Evolutionary conservation across 2,329 filamentous ascomycete genomes (phyloP).

Genomic region (Clarireedia hainanense): DNA sequence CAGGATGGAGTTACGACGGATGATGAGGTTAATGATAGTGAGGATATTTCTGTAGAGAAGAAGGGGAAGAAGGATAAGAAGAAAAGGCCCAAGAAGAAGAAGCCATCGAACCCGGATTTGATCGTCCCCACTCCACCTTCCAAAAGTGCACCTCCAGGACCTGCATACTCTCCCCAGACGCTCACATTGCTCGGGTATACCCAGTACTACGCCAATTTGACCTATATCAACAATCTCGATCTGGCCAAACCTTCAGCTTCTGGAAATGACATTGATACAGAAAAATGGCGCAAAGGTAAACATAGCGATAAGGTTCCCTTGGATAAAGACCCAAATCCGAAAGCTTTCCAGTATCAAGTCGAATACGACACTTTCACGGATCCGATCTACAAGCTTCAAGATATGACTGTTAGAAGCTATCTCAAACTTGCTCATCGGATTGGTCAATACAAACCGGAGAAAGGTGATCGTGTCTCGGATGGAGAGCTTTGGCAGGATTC

Average conservation of each 20-base stretch:
- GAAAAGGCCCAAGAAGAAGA: constrained; percentile 41
- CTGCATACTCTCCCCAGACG: constrained; percentile 81
- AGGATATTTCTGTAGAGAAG: constrained; percentile 32
- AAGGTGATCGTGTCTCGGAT: constrained; percentile 25
- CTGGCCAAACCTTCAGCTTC: constrained; percentile 30
- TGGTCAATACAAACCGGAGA: constrained; percentile 41
- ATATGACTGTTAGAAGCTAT: constrained; percentile 78
- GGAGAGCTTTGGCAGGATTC: constrained; percentile 12
- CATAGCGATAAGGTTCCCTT: constrained; percentile 51
- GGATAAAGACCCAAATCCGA: constrained; percentile 47
- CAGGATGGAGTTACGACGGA: constrained; percentile 1
- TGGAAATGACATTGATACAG: constrained; percentile 28
- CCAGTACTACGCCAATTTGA: constrained; percentile 94
- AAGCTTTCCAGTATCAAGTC: constrained; percentile 64
- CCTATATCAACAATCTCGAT: constrained; percentile 70
- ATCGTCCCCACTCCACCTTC: constrained; percentile 65
- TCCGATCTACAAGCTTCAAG: constrained; percentile 62
- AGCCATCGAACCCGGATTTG: constrained; percentile 52
- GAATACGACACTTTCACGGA: constrained; percentile 84
- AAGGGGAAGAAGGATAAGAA: constrained; percentile 34
- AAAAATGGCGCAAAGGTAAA: constrained; percentile 56
- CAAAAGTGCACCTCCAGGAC: constrained; percentile 66
- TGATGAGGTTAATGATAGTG: constrained; percentile 23
- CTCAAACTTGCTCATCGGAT: constrained; percentile 75
- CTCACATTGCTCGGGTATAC: constrained; percentile 73